Conservation (phyloP, 106 monocot species). For the Agapanthus africanus region DNA sequence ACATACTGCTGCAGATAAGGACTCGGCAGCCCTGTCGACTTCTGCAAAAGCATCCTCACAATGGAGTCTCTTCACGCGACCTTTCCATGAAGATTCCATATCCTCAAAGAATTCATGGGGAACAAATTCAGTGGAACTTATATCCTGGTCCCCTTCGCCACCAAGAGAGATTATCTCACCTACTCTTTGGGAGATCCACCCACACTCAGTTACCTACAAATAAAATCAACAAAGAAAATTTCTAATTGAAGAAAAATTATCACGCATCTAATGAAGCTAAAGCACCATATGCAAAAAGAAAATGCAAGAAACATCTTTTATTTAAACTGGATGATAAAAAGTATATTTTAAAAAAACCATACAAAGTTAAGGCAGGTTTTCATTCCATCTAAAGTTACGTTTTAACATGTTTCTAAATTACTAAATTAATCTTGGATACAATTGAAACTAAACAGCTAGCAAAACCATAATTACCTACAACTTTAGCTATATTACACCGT, state of each 20-base stretch:
- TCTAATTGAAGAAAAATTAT: not conserved
- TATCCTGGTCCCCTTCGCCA: conserved; percentile 65
- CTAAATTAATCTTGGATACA: not conserved
- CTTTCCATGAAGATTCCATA: conserved; percentile 92
- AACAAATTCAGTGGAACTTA: conserved; percentile 55
- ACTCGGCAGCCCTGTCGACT: conserved; percentile 67
- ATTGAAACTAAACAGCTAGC: not conserved
- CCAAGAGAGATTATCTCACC: conserved; percentile 69
- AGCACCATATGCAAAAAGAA: not conserved
- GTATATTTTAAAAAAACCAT: not conserved
- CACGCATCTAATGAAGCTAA: not conserved
- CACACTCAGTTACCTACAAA: conserved; percentile 69
- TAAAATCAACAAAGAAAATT: conserved; percentile 14
- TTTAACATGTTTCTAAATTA: not conserved
- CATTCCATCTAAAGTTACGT: not conserved
- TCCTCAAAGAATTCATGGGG: conserved; percentile 83
- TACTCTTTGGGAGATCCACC: conserved; percentile 65
- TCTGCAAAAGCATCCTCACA: conserved; percentile 69
- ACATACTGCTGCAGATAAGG: conserved; percentile 59
- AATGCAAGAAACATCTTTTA: not conserved
- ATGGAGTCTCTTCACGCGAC: conserved; percentile 84
- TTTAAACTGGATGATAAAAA: not conserved
- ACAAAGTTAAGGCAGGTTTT: not conserved
- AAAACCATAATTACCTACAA: not conserved
- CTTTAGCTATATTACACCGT: not conserved